Conservation (phyloP, 2,329 filamentous ascomycete genomes). For the Cordyceps tenuipes region DNA sequence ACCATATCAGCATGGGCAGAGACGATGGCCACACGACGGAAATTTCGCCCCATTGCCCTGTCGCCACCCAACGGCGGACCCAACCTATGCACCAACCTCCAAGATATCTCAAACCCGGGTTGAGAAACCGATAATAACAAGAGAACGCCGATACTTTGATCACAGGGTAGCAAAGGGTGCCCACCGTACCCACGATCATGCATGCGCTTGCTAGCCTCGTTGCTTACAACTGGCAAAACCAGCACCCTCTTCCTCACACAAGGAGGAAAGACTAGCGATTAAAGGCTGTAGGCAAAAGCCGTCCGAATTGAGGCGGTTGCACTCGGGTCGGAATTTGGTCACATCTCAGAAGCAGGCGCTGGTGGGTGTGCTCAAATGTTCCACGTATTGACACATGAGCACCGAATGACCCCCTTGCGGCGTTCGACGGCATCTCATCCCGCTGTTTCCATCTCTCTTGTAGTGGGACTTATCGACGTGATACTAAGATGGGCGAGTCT, state of each 20-base stretch:
- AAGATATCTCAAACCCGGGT: not conserved
- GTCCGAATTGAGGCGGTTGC: too few species aligned
- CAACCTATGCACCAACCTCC: not conserved
- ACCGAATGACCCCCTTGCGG: not conserved
- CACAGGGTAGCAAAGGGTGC: not conserved
- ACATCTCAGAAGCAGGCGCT: not conserved
- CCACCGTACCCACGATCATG: not conserved
- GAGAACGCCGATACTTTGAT: not conserved
- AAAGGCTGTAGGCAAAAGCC: too few species aligned
- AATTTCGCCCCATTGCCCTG: not conserved
- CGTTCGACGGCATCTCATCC: not conserved
- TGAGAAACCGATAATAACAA: not conserved
- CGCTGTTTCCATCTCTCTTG: not conserved
- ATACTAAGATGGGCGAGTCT: conserved; percentile 3
- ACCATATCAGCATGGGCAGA: not conserved
- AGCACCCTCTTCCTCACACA: not conserved
- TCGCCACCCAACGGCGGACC: not conserved
- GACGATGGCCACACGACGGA: not conserved
- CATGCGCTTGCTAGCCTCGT: not conserved
- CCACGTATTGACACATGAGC: not conserved
- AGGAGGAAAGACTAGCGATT: not conserved
- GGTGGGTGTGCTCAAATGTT: not conserved
- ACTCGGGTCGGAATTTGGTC: not conserved
- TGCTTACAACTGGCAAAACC: not conserved
- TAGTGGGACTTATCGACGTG: conserved; percentile 7